Evolutionary conservation across 169 alveolate genomes (phyloP).

Genomic region (Amoebophrya sp.): DNA sequence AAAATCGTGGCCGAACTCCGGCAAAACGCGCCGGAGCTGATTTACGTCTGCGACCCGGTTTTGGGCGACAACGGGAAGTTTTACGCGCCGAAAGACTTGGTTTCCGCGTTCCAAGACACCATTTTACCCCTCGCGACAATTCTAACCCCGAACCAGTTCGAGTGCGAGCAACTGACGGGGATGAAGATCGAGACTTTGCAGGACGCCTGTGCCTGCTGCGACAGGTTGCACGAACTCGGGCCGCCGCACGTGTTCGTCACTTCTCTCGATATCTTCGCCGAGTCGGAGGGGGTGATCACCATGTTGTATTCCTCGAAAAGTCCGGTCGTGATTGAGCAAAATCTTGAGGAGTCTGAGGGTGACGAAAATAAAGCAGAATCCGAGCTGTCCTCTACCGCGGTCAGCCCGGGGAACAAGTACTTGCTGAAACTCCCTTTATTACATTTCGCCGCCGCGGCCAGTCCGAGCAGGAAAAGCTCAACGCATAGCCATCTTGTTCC

Average conservation of each 20-base stretch:
- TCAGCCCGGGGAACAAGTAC: no score
- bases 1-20: neutral
- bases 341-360: no score
- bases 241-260: neutral
- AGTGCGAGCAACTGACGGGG: neutral
- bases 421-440: no score
- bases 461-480: no score
- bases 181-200: neutral
- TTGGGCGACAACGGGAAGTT: neutral
- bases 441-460: no score
- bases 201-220: neutral
- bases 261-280: neutral
- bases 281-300: neutral
- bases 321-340: no score
- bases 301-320: neutral
- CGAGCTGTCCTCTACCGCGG: no score
- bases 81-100: neutral
- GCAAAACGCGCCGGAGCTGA: neutral
- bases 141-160: neutral
- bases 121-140: conserved; percentile 9
- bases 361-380: no score
- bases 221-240: neutral
- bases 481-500: no score
- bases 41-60: neutral
- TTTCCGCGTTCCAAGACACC: neutral